Evolutionary conservation across 2,329 filamentous ascomycete species (phyloP).

Genomic region (Trichoderma sp.): DNA sequence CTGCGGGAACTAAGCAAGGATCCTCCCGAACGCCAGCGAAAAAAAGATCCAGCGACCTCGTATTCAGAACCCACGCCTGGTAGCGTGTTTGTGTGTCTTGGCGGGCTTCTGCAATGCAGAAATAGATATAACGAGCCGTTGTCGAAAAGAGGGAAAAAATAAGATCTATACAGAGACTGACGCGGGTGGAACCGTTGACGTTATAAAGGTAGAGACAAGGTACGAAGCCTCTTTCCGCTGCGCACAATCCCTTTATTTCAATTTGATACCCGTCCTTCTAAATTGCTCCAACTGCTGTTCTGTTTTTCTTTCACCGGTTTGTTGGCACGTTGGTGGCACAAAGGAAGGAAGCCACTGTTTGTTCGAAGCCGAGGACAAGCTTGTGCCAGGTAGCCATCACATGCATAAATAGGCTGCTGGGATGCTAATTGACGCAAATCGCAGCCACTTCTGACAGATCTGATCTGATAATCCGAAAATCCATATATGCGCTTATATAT

Average conservation of each 20-base stretch:
- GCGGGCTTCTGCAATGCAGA: neutral
- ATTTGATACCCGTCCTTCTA: neutral
- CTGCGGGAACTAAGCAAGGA: conserved; percentile 14
- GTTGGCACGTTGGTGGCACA: neutral
- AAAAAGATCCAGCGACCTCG: conserved; percentile 7
- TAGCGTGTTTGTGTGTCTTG: conserved; percentile 1
- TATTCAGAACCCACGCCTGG: conserved; percentile 10
- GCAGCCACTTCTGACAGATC: neutral
- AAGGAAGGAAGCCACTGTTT: neutral
- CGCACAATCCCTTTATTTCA: neutral
- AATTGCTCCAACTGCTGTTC: neutral
- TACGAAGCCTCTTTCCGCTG: neutral
- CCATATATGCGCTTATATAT: neutral
- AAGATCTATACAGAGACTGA: neutral
- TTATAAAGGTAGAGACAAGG: conserved; percentile 4
- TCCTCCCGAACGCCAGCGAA: conserved; percentile 5
- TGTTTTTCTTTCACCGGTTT: neutral
- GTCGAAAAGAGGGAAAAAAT: neutral
- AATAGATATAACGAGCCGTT: neutral
- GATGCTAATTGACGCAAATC: conserved; percentile 9
- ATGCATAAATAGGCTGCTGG: neutral
- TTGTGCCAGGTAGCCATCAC: neutral
- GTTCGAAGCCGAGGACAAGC: conserved; percentile 6
- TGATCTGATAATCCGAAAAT: neutral
- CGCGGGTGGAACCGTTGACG: neutral